A percentile compares a stretch with the other conserved stretches of the same genome.
Evolutionary conservation across 805 yeast species (phyloP).

Genomic region (Vanderwaltozyma yarrowii): DNA sequence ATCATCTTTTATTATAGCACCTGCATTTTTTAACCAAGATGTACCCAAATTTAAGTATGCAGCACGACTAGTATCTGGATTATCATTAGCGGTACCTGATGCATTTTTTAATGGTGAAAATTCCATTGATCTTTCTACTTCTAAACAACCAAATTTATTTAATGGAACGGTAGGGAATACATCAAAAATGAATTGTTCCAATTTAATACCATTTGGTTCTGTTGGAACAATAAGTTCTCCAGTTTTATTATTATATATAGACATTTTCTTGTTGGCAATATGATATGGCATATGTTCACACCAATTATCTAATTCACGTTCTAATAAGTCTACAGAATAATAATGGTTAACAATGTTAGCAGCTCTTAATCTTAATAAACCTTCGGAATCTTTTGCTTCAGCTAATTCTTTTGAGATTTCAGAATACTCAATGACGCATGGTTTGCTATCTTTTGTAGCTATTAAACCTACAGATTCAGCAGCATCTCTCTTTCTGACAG

Average conservation of each 20-base stretch:
- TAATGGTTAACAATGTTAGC: constrained; percentile 97
- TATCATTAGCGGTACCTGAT: constrained; percentile 69
- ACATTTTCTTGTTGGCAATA: constrained; percentile 85
- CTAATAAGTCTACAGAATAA: constrained; percentile 71
- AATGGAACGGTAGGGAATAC: constrained; percentile 75
- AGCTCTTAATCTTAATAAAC: constrained; percentile 68
- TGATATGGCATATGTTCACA: constrained; percentile 76
- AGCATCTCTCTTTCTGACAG: constrained; percentile 85
- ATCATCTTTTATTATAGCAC: constrained; percentile 46
- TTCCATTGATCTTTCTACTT: constrained; percentile 76
- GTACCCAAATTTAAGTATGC: constrained; percentile 60
- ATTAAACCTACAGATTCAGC: constrained; percentile 86
- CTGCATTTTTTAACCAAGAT: constrained; percentile 60
- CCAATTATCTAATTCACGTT: constrained; percentile 56
- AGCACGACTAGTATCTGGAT: constrained; percentile 68
- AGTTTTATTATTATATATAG: constrained; percentile 39
- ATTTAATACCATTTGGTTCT: constrained; percentile 80
- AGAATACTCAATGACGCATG: constrained; percentile 91
- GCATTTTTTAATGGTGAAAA: constrained; percentile 93
- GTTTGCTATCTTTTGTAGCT: constrained; percentile 54
- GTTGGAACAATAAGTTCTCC: constrained; percentile 49
- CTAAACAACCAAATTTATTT: constrained; percentile 75
- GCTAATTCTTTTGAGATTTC: constrained; percentile 75
- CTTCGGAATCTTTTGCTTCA: constrained; percentile 48
- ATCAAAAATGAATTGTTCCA: constrained; percentile 95